Base-by-base conservation (phyloP, 768 basidiomycete species). In the Nidularia sp. region DNA sequence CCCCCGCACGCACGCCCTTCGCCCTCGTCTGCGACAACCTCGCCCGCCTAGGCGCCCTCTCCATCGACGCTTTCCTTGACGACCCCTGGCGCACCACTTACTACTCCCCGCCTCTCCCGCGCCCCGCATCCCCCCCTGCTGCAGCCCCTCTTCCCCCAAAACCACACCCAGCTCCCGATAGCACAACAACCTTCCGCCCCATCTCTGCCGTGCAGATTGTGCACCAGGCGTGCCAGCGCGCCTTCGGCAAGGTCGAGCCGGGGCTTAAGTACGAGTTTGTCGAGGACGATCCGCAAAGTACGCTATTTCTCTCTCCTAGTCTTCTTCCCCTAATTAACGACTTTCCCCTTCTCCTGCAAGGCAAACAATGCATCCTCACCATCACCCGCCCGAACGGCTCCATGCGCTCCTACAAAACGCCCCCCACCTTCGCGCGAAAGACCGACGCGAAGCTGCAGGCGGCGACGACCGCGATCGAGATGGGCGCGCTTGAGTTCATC, bases 401-500 rank as follows among this genome's bases (percentile, higher is more conserved):
- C 2, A 65, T 66, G 4, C 72, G 83, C 44, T 77, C 79, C 0
- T 87, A 85, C 66, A 72, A 75, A 25, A 81, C 83, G 0, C 71
- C 77, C 25, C 65, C 72, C 10, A 43, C 61, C 1, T 79, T 75
- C 55, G 42, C 68, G 12, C 72, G 73, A 35, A 77, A 79, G 56
- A 66, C 56, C 36, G 84, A 85, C 9, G 86, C 85, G 0, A 82
- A 80, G 53, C 66, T 65, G 0, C 73, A 74, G 44, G 84, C 70
- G 0, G 83, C 82, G 0, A 68, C 62, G 12, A 62, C 80, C 12
- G 86, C 86, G 3, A 67, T 86, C 22, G 72, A 81, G 5, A 76
- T 79, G 70, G 83, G 82, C 15, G 85, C 77, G 1, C 61, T 86
- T 33, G 77, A 84, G 15, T 87, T 87, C 58, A 78, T 86, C 45